phyloP scores from a whole-genome alignment of 129 eudicot genomes.

The Flaveria brownii region DNA sequence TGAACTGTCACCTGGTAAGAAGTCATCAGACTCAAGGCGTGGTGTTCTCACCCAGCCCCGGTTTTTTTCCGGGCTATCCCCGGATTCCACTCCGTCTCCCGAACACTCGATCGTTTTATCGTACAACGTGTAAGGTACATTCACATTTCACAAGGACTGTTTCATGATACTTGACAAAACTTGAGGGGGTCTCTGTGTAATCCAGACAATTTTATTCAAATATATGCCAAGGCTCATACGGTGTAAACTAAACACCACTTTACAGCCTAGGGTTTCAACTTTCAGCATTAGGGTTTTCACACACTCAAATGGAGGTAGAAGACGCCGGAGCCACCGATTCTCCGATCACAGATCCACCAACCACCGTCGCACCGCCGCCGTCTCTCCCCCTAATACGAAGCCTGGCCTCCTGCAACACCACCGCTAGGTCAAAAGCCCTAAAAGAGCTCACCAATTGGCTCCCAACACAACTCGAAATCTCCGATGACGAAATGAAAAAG shows the following conservation, averaged over 20 bases:
- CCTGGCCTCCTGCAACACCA: constrained; percentile 70
- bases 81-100: too few species aligned
- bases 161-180: neutral
- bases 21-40: too few species aligned
- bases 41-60: too few species aligned
- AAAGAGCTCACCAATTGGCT: constrained; percentile 59
- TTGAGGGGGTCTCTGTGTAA: neutral
- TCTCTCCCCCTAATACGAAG: constrained; percentile 49
- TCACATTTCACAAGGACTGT: too few species aligned
- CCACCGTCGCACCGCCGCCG: constrained; percentile 13
- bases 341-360: constrained; percentile 31
- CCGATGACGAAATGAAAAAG: constrained; percentile 73
- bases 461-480: constrained; percentile 46
- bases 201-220: constrained; percentile 24
- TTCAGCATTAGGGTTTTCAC: constrained; percentile 36
- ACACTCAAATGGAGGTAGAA: constrained; percentile 29
- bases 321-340: constrained; percentile 7
- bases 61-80: too few species aligned
- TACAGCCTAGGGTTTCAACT: constrained; percentile 30
- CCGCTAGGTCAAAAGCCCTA: constrained; percentile 62
- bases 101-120: too few species aligned
- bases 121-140: too few species aligned
- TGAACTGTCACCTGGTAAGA: too few species aligned
- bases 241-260: constrained; percentile 25
- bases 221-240: constrained; percentile 20